Base-by-base conservation (phyloP, 768 basidiomycete species). In the Russula lepida region DNA sequence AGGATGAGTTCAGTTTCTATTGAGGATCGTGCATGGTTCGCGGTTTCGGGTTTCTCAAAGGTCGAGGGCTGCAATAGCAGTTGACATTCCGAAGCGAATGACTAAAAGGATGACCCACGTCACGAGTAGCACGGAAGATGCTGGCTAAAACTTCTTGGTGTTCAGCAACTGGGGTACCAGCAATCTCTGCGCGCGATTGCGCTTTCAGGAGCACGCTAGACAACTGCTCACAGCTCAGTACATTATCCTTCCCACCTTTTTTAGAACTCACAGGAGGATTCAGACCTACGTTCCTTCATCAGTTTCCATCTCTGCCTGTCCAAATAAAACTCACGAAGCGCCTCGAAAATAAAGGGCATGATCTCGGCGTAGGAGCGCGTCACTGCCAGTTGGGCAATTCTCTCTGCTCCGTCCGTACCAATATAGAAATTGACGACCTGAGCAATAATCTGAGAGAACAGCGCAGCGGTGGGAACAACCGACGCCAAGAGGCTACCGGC, bases 391-490 rank as follows among this genome's bases (percentile, higher is more conserved):
- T 23, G 25, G 17, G 52, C 32, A 17, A 66, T 61, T 46, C 44
- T 1, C 25, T 35, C 37, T n/a, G 21, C 37, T 30, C 30, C 48
- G 28, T 47, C 23, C 27, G 6, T 23, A 11, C 76, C 73, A 15
- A 87, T 72, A 65, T 82, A 88, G 71, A 81, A 85, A 67, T 86
- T 75, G 52, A 89, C 74, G 25, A 85, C 77, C 56, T 80, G 78
- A 3, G 80, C 75, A 44, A 87, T 70, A 12, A 78, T 76, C 54
- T 82, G 76, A 1, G 83, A 82, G 72, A 81, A 85, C 6, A 81
- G 68, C 0, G 81, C 73, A 2, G 80, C 77, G 17, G 82, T 82
- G 6, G 84, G 82, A 13, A 86, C 76, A 17, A 77, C 69, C 50
- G 84, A 79, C 8, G 78, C 75, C 64, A 87, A 80, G 8, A 83